phyloP scores from a whole-genome alignment of 306 rosid genomes.

The Hippophae rhamnoides region DNA sequence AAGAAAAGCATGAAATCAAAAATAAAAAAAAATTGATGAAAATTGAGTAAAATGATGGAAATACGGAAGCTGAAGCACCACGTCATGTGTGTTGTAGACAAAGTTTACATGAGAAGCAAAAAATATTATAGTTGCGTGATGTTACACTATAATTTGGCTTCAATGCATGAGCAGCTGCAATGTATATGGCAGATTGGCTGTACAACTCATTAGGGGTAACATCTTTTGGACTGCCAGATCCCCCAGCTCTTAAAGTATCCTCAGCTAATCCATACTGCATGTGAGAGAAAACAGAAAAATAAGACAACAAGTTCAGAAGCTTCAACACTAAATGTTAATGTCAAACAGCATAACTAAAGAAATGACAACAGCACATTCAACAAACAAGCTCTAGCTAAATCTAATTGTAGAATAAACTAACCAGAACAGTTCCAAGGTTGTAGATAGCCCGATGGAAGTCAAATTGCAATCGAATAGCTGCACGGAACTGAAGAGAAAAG shows the following conservation, averaged over 20 bases:
- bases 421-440: constrained; percentile 99
- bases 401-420: constrained; percentile 32
- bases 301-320: no score
- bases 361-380: no score
- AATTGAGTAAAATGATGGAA: no score
- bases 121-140: constrained; percentile 9
- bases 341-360: no score
- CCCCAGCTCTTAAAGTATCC: constrained; percentile 95
- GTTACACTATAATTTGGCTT: constrained; percentile 89
- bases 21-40: no score
- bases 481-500: constrained; percentile 72
- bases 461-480: constrained; percentile 93
- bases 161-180: constrained; percentile 98
- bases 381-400: not conserved
- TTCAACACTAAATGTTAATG: no score
- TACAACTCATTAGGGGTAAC: constrained; percentile 86
- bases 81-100: not conserved
- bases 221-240: constrained; percentile 49
- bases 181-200: constrained; percentile 98
- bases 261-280: constrained; percentile 96
- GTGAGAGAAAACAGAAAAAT: not conserved
- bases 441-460: constrained; percentile 99
- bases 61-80: not conserved
- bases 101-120: constrained; percentile 4
- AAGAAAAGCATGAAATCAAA: not conserved